phyloP scores from a whole-genome alignment of 1,284 basidiomycete genomes.

The Somion occarium region DNA sequence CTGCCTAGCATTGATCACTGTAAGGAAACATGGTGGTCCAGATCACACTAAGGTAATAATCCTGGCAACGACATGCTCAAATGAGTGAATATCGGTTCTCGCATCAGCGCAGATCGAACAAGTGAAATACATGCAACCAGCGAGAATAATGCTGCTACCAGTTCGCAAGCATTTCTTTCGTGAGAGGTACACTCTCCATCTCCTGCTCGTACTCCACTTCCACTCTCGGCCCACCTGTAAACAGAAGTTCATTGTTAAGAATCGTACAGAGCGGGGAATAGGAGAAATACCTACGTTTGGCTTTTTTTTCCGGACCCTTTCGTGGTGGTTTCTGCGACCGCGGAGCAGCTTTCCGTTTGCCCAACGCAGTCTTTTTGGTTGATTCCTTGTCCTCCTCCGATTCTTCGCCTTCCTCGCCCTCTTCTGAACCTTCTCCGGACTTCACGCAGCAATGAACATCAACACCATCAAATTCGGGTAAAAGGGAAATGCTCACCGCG shows the following conservation, averaged over 20 bases:
- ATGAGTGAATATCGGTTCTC: too few species aligned
- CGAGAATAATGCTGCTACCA: constrained; percentile 36
- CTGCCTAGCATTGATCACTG: too few species aligned
- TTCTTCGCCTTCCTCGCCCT: constrained; percentile 23
- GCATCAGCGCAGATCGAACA: too few species aligned
- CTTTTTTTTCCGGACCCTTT: constrained; percentile 52
- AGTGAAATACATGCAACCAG: not conserved
- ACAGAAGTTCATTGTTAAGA: constrained; percentile 14
- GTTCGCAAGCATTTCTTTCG: constrained; percentile 49
- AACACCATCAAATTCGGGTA: constrained; percentile 19
- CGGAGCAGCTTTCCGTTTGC: constrained; percentile 60
- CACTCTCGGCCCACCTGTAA: constrained; percentile 70
- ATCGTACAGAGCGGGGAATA: too few species aligned
- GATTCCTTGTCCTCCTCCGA: constrained; percentile 25
- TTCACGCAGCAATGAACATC: constrained; percentile 7
- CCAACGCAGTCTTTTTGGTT: constrained; percentile 39
- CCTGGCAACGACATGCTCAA: too few species aligned
- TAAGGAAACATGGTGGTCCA: too few species aligned
- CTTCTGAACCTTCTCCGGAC: constrained; percentile 29
- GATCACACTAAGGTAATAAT: too few species aligned
- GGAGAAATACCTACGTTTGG: constrained; percentile 43
- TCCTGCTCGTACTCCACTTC: constrained; percentile 96
- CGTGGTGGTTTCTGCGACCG: constrained; percentile 37
- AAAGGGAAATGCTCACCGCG: constrained; percentile 34
- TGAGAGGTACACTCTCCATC: constrained; percentile 67